Percentiles rank a stretch among this genome's conserved stretches.
Conservation (phyloP, 441 rosid genomes). For the Gossypium laxum region DNA sequence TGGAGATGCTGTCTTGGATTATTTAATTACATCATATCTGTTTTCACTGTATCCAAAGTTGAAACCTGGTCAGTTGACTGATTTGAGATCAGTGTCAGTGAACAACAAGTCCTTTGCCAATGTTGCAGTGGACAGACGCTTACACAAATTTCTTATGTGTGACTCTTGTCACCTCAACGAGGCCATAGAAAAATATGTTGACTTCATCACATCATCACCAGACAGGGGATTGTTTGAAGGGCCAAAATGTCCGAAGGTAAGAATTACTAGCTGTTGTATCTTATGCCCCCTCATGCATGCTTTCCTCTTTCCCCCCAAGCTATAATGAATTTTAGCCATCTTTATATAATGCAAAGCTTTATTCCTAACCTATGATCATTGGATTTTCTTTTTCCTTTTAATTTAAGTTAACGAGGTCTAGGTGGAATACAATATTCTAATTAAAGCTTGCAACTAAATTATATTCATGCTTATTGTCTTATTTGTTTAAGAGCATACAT, state of each 20-base stretch:
- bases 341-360: not conserved
- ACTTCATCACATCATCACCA: slow-evolving; percentile 31
- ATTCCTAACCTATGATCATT: not conserved
- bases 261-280: not conserved
- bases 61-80: slow-evolving; percentile 92
- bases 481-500: not conserved
- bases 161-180: slow-evolving; percentile 53
- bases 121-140: slow-evolving; percentile 55
- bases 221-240: slow-evolving; percentile 39
- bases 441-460: not conserved
- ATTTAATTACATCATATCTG: slow-evolving; percentile 75
- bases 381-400: not conserved
- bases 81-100: slow-evolving; percentile 75
- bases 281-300: not conserved
- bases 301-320: not conserved
- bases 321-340: slow-evolving; percentile 6
- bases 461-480: not conserved
- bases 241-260: slow-evolving; percentile 85
- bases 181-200: slow-evolving; percentile 48
- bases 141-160: slow-evolving; percentile 49
- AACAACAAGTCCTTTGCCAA: slow-evolving; percentile 75
- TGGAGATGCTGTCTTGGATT: slow-evolving; percentile 95
- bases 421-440: not conserved
- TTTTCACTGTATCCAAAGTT: slow-evolving; percentile 71
- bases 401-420: not conserved